Evolutionary conservation across 106 monocot genomes (phyloP), one percentile per base, ranked within the genome.

Genomic region (Alisma plantagoaquatica): DNA sequence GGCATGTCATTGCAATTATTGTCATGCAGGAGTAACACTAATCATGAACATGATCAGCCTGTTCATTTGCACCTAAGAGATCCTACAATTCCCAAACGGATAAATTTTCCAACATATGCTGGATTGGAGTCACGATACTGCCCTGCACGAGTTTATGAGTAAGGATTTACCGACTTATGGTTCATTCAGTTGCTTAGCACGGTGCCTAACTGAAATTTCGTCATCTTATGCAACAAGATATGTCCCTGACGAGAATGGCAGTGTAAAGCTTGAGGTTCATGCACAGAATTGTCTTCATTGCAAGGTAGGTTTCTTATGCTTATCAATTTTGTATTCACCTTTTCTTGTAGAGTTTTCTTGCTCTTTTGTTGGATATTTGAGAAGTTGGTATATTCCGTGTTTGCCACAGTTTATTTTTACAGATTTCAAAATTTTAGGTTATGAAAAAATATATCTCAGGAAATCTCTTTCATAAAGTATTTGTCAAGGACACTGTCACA

Each of bases 271-370:
- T 43, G 85, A 98, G 33, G 85, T 98, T 65, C 85, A 98, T 73
- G 89, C 82, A n/a, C 98, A 98, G 68, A 98, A 98, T 67, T 98
- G 89, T 59, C 98, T 98, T 59, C 98, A 98, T 57, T 98, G 98
- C 71, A 98, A 98, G 98, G 98, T 98, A 77, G 14, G 29, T 14
- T 10, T 11, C 52, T 3, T 49, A 25, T 1, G 2, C 52, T 11
- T 42, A 18, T 52, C 59, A 18, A 28, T 25, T 3, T 15, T 10
- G 9, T 23, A 7, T 16, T 57, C 41, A 22, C 41, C 23, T 23
- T 57, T 11, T 12, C 38, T 57, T 49, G n/a, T n/a, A n/a, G n/a
- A n/a, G n/a, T n/a, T n/a, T n/a, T n/a, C n/a, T n/a, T n/a, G n/a
- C n/a, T n/a, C n/a, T n/a, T n/a, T n/a, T n/a, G n/a, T n/a, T n/a